Conservation (phyloP, 805 yeast species). For the Saccharomycopsis javanensis region DNA sequence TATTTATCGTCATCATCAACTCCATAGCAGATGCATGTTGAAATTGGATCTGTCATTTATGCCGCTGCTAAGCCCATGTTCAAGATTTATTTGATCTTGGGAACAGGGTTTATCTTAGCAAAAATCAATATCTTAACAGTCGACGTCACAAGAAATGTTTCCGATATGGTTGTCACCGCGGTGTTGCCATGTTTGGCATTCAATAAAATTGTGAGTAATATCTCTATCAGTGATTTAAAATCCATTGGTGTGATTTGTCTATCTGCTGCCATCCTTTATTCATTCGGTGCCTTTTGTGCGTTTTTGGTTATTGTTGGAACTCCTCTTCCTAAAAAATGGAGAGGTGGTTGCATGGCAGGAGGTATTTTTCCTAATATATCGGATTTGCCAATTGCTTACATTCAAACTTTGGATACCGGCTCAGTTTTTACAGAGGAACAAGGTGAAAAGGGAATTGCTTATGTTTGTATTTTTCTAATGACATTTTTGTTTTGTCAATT, state of each 20-base stretch:
- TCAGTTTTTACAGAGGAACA: conserved; percentile 46
- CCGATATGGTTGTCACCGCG: conserved; percentile 57
- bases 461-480: conserved; percentile 67
- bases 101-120: conserved; percentile 57
- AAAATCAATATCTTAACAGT: conserved; percentile 53
- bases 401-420: conserved; percentile 61
- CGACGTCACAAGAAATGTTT: conserved; percentile 57
- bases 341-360: conserved; percentile 64
- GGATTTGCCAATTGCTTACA: conserved; percentile 78
- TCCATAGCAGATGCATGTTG: not conserved
- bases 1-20: not conserved
- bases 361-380: conserved; percentile 72
- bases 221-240: conserved; percentile 59
- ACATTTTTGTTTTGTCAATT: conserved; percentile 60
- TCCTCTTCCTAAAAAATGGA: conserved; percentile 62
- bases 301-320: conserved; percentile 35
- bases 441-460: conserved; percentile 72
- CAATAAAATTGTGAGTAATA: conserved; percentile 56
- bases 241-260: conserved; percentile 56
- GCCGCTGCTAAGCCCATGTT: conserved; percentile 79
- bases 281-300: conserved; percentile 36
- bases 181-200: conserved; percentile 71
- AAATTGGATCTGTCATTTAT: conserved; percentile 58
- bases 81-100: conserved; percentile 67
- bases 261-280: conserved; percentile 36